Evolutionary conservation across 2,329 filamentous ascomycete genomes (phyloP).

Genomic region (Orbilia oligospora): DNA sequence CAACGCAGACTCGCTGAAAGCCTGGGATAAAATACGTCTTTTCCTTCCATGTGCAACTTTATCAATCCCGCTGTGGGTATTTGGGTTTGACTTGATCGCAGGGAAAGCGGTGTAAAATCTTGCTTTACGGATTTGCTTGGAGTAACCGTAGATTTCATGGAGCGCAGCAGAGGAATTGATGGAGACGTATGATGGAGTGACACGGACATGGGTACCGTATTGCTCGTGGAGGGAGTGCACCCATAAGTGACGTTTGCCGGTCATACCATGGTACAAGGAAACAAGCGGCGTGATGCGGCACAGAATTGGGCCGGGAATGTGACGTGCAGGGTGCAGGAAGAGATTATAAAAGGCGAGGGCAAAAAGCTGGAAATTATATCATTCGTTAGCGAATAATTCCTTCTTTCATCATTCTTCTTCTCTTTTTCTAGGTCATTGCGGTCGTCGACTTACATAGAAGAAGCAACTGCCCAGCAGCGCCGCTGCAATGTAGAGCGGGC

Average conservation of each 20-base stretch:
- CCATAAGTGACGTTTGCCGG: constrained; percentile 81
- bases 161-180: constrained; percentile 65
- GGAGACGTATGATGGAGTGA: constrained; percentile 61
- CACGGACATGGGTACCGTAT: constrained; percentile 72
- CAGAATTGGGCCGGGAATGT: constrained; percentile 76
- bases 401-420: not conserved
- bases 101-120: constrained; percentile 70
- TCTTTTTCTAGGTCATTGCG: not conserved
- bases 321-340: constrained; percentile 75
- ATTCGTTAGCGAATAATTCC: not conserved
- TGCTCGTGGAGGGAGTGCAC: constrained; percentile 79
- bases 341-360: constrained; percentile 70
- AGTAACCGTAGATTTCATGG: constrained; percentile 70
- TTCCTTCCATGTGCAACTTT: constrained; percentile 79
- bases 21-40: constrained; percentile 78
- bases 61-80: constrained; percentile 80
- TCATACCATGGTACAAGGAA: constrained; percentile 80
- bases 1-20: constrained; percentile 77
- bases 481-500: constrained; percentile 50
- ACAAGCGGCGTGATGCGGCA: constrained; percentile 74
- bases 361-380: constrained; percentile 60
- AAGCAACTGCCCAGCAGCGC: constrained; percentile 41
- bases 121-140: constrained; percentile 70
- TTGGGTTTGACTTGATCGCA: constrained; percentile 68
- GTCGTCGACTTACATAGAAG: constrained; percentile 41